These are phyloP conservation scores for Aspergillus panamensis DNA, from an alignment of 495 filamentous ascomycete genomes.

Conservation along the genomic window DNA sequence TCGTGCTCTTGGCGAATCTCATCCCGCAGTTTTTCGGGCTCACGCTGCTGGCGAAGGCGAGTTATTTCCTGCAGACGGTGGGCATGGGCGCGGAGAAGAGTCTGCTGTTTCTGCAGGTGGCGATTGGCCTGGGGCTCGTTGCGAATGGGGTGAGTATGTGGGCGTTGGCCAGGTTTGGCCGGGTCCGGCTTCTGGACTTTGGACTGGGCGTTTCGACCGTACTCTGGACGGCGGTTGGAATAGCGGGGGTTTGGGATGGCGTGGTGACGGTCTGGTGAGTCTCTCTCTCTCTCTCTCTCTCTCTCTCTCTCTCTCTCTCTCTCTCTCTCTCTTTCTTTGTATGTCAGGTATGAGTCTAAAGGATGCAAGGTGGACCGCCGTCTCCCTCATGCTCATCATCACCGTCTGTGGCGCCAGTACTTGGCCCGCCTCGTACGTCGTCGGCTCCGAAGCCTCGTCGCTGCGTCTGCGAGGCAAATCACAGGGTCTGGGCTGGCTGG, in stretches of 20 bases:
- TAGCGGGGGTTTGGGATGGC: conserved; percentile 31
- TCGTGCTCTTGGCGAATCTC: conserved; percentile 39
- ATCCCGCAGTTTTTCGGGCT: conserved; percentile 34
- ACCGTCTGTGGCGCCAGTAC: conserved; percentile 28
- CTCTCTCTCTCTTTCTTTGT: no score
- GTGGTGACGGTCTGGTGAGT: conserved; percentile 31
- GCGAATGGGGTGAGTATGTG: conserved; percentile 32
- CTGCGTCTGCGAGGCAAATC: conserved; percentile 33
- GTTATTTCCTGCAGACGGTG: conserved; percentile 36
- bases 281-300: not conserved
- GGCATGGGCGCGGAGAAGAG: conserved; percentile 32
- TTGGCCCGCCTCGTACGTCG: conserved; percentile 37
- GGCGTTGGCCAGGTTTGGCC: conserved; percentile 28
- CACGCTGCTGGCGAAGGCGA: conserved; percentile 29
- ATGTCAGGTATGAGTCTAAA: not conserved
- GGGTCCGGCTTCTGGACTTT: conserved; percentile 22
- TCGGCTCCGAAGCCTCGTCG: conserved; percentile 33
- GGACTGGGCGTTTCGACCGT: conserved; percentile 20
- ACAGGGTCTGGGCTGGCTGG: conserved; percentile 36
- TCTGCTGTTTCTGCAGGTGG: conserved; percentile 32
- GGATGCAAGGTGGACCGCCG: conserved; percentile 33
- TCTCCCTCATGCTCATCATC: conserved; percentile 28
- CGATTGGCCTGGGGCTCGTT: conserved; percentile 30
- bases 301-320: not conserved
- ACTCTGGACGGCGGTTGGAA: conserved; percentile 33